Conservation (phyloP, 2,329 filamentous ascomycete genomes). For the Lecanicillium sp. region DNA sequence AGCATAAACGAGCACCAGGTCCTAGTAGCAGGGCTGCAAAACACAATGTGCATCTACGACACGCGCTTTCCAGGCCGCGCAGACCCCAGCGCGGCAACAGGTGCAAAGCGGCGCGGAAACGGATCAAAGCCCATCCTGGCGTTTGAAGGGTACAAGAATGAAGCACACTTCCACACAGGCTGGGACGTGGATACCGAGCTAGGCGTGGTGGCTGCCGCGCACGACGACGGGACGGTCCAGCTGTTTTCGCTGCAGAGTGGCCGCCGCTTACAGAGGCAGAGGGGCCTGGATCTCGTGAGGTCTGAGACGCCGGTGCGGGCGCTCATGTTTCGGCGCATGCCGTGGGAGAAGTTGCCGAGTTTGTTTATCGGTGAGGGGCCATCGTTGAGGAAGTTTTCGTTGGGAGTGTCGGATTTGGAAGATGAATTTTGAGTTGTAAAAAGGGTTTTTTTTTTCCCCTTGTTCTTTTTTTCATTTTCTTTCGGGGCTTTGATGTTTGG, state of each 20-base stretch:
- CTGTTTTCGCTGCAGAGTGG: conserved; percentile 44
- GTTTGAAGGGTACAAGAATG: conserved; percentile 44
- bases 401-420: conserved; percentile 23
- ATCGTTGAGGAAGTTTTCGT: conserved; percentile 34
- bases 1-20: conserved; percentile 40
- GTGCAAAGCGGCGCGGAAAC: conserved; percentile 7
- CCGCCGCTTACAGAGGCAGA: conserved; percentile 9
- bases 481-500: too few relatives aligned
- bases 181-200: conserved; percentile 40
- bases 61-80: conserved; percentile 31
- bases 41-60: conserved; percentile 48
- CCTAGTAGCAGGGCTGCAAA: conserved; percentile 42
- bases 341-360: conserved; percentile 34
- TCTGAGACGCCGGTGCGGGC: conserved; percentile 27
- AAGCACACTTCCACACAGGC: conserved; percentile 37
- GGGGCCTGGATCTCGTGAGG: conserved; percentile 17
- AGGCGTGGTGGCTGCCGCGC: conserved; percentile 45
- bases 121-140: conserved; percentile 30
- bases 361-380: conserved; percentile 35
- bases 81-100: background rate
- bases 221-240: conserved; percentile 38
- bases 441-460: too few relatives aligned
- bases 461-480: too few relatives aligned
- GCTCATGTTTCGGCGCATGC: conserved; percentile 37
- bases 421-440: conserved; percentile 24